Evolutionary conservation across 2,329 filamentous ascomycete species (phyloP).

Genomic region (Colletotrichum camelliae): DNA sequence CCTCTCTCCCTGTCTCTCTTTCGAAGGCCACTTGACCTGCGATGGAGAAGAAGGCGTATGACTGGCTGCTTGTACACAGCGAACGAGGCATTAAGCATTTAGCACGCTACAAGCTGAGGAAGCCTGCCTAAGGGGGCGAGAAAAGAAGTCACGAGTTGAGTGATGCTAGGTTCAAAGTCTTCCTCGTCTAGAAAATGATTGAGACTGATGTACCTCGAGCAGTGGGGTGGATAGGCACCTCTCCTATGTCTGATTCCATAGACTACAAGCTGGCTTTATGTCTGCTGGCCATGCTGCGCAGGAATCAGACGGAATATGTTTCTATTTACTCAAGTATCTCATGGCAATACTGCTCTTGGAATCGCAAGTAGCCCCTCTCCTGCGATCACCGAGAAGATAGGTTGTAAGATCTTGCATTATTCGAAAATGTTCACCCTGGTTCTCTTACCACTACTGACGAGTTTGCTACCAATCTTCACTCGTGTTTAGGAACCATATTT

Average conservation of each 20-base stretch:
- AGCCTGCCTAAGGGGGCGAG: neutral
- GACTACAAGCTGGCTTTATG: neutral
- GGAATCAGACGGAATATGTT: neutral
- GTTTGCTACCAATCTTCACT: neutral
- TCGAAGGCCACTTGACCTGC: neutral
- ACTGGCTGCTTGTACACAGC: neutral
- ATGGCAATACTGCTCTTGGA: neutral
- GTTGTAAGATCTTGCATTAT: too few relatives aligned
- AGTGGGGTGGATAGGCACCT: neutral
- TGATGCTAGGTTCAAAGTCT: neutral
- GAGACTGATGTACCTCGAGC: neutral
- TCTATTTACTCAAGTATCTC: neutral
- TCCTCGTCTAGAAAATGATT: neutral
- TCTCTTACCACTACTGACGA: too few relatives aligned
- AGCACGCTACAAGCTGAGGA: neutral
- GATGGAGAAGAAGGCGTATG: neutral
- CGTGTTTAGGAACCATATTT: too few relatives aligned
- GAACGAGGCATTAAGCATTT: neutral
- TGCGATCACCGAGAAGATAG: too few relatives aligned
- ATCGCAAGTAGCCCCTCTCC: neutral
- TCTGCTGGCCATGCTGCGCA: neutral
- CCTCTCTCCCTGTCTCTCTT: neutral
- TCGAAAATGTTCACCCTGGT: too few relatives aligned
- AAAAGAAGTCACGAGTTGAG: neutral
- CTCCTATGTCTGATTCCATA: neutral